Base-by-base conservation (phyloP, 768 basidiomycete species). In the Boletus bicolor region DNA sequence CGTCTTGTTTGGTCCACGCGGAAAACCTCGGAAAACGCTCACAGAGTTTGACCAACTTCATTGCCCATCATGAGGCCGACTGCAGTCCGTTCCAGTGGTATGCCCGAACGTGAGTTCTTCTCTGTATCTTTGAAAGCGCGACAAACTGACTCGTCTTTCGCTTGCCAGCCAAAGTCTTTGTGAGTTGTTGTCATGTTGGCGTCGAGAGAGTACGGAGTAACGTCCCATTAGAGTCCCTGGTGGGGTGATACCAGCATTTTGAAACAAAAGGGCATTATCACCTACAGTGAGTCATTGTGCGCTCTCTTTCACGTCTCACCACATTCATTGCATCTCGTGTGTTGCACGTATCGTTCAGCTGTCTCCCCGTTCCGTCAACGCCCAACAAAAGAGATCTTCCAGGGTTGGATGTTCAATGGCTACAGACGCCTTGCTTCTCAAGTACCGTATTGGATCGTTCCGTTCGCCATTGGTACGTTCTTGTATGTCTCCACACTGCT, bases 331-430 rank as follows among this genome's bases (percentile, higher is more conserved):
- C 47, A 14, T 41, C 51, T 39, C 30, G 57, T 14, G 19, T 26
- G 5, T 5, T 36, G 26, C 47, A 5, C 21, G 21, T 24, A 44
- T 28, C 44, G 21, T 49, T 36, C 57, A 97, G 94, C 81, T 60
- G 66, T 94, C 59, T 93, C 93, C n/a, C 89, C 92, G 8, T 89
- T 82, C 77, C 84, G 86, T 70, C 82, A 88, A 61, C 84, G 83
- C 56, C 83, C 89, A 17, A 82, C 86, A 41, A 85, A 87, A 46
- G 77, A 88, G 52, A 82, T 85, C 65, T 69, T 93, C 67, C 78
- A 79, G 53, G 82, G 74, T 61, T 96, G 91, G 78, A 68, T 93
- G 63, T 91, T 93, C 81, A 93, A 93, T 73, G 93, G 92, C 37
- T 89, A 86, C 79, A 80, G 79, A 51, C 85, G 94, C 59, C 70